Percentiles rank a stretch among this genome's conserved stretches.
These are phyloP conservation scores for Hypoxylon sp. DNA, from an alignment of 2,329 filamentous ascomycete species.

Conservation along the genomic window DNA sequence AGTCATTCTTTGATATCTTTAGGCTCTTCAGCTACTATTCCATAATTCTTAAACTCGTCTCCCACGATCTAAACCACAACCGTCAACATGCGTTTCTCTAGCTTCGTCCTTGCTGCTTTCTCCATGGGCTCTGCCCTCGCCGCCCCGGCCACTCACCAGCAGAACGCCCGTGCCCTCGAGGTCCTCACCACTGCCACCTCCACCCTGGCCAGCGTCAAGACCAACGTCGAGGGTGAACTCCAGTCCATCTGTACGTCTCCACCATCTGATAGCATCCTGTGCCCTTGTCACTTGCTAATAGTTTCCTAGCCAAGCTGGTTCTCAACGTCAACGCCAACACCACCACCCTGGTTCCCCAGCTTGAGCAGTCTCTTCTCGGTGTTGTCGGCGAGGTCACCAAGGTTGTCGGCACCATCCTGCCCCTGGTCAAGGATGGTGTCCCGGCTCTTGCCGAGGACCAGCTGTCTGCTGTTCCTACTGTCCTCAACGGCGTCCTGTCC, in stretches of 20 bases:
- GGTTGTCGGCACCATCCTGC: constrained; percentile 30
- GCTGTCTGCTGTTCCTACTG: constrained; percentile 33
- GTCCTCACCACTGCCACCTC: constrained; percentile 26
- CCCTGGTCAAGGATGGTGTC: constrained; percentile 32
- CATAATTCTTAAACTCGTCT: constrained; percentile 14
- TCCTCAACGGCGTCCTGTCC: constrained; percentile 35
- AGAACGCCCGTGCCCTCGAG: constrained; percentile 19
- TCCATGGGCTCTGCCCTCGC: constrained; percentile 45
- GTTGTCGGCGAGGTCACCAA: constrained; percentile 36
- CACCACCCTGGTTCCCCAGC: constrained; percentile 24
- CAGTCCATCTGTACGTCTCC: constrained; percentile 30
- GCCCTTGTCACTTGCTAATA: constrained; percentile 21
- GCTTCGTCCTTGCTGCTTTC: constrained; percentile 43
- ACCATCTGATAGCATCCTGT: not conserved
- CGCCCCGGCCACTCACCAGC: constrained; percentile 32
- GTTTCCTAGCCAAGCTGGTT: constrained; percentile 23
- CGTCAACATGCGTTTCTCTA: constrained; percentile 47
- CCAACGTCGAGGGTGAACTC: constrained; percentile 34
- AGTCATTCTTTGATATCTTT: constrained; percentile 42
- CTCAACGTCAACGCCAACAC: constrained; percentile 18
- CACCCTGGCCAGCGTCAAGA: constrained; percentile 33
- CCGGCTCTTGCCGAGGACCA: constrained; percentile 37
- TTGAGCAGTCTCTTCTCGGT: constrained; percentile 37
- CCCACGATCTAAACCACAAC: constrained; percentile 15
- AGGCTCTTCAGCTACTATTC: constrained; percentile 27